Evolutionary conservation across 371 early-diverging fungal species (phyloP), one percentile per base, ranked within the genome.

Genomic region (Zopfochytrium polystomum): DNA sequence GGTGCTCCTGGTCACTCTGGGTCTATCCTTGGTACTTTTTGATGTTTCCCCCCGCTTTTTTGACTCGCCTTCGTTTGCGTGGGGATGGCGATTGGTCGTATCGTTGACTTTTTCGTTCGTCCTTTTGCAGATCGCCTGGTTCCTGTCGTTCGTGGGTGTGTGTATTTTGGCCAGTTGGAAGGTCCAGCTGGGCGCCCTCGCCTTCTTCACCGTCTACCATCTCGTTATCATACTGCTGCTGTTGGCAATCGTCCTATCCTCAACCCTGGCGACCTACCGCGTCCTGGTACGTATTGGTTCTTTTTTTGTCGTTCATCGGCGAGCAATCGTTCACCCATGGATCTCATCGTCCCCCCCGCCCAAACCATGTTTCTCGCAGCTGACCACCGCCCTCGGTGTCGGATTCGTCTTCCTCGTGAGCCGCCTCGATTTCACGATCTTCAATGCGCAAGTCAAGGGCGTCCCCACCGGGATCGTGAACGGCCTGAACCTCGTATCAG

Each of bases 91-190:
- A n/a, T n/a, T n/a, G n/a, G n/a, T n/a, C n/a, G n/a, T n/a, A n/a
- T n/a, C n/a, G n/a, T n/a, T n/a, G n/a, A n/a, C n/a, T n/a, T n/a
- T n/a, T n/a, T n/a, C n/a, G n/a, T n/a, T n/a, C n/a, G n/a, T n/a
- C n/a, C n/a, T n/a, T n/a, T n/a, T n/a, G n/a, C 31, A 87, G 87
- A 59, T 76, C 53, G 86, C 84, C 4, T 86, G 86, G 87, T 56
- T 86, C 42, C 81, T 88, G 56, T 65, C 78, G n/a, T 86, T 88
- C 70, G 67, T 86, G 31, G 79, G 83, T 51, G 75, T 75, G 43
- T 85, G 87, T 69, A 78, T 79, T 50, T 68, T 75, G 22, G 74
- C 68, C 34, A 71, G 74, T 27, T 71, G 67, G 38, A 68, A 72
- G 44, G 64, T 53, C 52, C 18, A 32, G 3, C n/a, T 27, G 23